These are phyloP conservation scores for Leishmania lainsoni DNA, from an alignment of 208 protist species.

Conservation along the genomic window DNA sequence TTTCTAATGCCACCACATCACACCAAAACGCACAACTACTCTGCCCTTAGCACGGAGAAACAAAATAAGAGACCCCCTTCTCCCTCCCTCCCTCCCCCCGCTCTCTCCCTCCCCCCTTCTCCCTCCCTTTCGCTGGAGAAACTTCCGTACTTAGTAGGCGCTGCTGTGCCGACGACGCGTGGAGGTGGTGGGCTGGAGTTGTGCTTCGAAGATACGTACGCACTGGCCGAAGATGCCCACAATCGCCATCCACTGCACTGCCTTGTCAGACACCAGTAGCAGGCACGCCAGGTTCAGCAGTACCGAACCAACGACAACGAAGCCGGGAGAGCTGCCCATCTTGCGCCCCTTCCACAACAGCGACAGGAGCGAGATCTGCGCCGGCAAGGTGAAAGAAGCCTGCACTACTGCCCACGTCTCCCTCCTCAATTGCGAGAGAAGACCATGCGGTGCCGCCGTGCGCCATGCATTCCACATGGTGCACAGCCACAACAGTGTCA, in stretches of 20 bases:
- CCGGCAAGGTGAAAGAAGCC: conserved; percentile 24
- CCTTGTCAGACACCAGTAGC: conserved; percentile 47
- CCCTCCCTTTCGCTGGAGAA: neutral
- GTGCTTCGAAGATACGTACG: conserved; percentile 47
- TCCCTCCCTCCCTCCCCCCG: neutral
- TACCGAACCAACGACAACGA: conserved; percentile 41
- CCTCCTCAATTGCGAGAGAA: conserved; percentile 15
- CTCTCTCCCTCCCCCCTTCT: neutral
- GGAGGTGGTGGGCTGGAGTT: conserved; percentile 28
- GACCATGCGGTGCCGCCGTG: conserved; percentile 12
- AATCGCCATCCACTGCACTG: conserved; percentile 75
- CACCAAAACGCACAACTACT: neutral
- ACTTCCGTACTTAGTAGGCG: neutral
- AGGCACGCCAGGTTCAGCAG: conserved; percentile 49
- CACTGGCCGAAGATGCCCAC: conserved; percentile 55
- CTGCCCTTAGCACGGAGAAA: neutral
- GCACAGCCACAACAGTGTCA: conserved; percentile 54
- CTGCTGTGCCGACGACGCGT: conserved; percentile 13
- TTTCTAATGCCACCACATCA: neutral
- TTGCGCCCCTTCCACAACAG: conserved; percentile 34
- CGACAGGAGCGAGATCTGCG: conserved; percentile 24
- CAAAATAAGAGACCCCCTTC: neutral
- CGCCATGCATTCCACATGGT: conserved; percentile 50
- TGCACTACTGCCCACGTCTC: conserved; percentile 11
- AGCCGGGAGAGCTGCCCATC: conserved; percentile 44